These are phyloP conservation scores for Tritrichomonas foetus DNA, from an alignment of 208 protist species.

Conservation along the genomic window DNA sequence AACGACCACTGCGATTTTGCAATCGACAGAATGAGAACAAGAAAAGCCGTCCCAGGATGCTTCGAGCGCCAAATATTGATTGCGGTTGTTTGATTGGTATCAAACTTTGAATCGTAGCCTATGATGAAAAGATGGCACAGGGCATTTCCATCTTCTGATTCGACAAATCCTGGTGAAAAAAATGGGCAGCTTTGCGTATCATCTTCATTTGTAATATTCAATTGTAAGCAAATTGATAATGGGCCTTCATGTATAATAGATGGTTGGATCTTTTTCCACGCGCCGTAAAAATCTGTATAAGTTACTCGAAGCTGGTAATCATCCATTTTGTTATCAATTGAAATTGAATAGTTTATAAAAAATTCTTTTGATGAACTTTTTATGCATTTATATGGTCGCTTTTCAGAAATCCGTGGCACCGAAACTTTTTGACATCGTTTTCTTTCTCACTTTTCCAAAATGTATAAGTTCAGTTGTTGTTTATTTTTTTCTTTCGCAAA, in stretches of 20 bases:
- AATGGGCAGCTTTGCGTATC: not conserved
- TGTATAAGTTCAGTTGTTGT: no score
- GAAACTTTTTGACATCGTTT: no score
- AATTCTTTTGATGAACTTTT: no score
- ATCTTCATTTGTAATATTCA: not conserved
- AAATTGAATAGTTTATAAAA: no score
- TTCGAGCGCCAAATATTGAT: not conserved
- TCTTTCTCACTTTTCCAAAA: no score
- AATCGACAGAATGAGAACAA: not conserved
- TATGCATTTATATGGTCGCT: no score
- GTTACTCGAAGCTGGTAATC: not conserved
- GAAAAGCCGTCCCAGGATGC: not conserved
- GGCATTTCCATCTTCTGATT: not conserved
- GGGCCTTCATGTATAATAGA: not conserved
- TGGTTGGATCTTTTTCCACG: not conserved
- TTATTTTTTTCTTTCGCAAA: no score
- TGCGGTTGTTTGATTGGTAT: not conserved
- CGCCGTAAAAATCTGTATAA: not conserved
- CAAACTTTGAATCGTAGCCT: not conserved
- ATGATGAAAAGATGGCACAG: not conserved
- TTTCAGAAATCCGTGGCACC: no score
- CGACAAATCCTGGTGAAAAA: not conserved
- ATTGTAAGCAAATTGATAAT: not conserved
- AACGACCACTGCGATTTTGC: not conserved
- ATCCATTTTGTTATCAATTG: no score